These are phyloP conservation scores for Yarrowia sp. DNA, from an alignment of 805 yeast species.

Conservation along the genomic window DNA sequence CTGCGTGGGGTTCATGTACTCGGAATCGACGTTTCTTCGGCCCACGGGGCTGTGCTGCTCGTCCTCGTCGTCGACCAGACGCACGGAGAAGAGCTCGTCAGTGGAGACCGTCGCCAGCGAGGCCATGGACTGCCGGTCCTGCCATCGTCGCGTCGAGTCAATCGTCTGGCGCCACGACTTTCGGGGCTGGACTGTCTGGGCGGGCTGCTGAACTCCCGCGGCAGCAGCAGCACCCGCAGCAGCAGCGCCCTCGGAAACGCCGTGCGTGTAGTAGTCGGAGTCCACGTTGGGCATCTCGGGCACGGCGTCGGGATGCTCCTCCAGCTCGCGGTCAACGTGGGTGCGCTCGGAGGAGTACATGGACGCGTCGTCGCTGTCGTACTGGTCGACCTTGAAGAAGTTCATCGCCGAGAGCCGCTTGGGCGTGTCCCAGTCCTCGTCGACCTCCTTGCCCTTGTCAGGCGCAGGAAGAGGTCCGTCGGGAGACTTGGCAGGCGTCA, in stretches of 20 bases:
- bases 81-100: constrained; percentile 73
- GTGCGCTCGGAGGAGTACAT: constrained; percentile 20
- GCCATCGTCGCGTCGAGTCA: constrained; percentile 41
- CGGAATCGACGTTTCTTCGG: constrained; percentile 28
- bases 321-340: constrained; percentile 16
- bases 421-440: constrained; percentile 39
- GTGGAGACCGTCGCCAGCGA: constrained; percentile 85
- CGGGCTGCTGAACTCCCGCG: constrained; percentile 27
- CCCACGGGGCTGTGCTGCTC: not conserved
- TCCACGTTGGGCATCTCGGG: constrained; percentile 22
- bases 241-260: constrained; percentile 9
- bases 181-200: constrained; percentile 38
- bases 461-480: constrained; percentile 30
- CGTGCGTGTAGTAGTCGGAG: constrained; percentile 10
- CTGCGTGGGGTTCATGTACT: constrained; percentile 34
- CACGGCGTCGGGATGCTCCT: not conserved
- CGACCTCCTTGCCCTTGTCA: constrained; percentile 32
- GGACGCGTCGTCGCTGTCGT: constrained; percentile 20
- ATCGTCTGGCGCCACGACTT: constrained; percentile 61
- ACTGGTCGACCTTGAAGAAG: constrained; percentile 39
- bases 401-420: constrained; percentile 40
- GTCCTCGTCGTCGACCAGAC: constrained; percentile 54
- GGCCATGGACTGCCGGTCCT: constrained; percentile 61
- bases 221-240: constrained; percentile 27
- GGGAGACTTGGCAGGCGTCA: constrained; percentile 30